Evolutionary conservation across 2,329 filamentous ascomycete genomes (phyloP).

Genomic region (Talaromyces sp.): DNA sequence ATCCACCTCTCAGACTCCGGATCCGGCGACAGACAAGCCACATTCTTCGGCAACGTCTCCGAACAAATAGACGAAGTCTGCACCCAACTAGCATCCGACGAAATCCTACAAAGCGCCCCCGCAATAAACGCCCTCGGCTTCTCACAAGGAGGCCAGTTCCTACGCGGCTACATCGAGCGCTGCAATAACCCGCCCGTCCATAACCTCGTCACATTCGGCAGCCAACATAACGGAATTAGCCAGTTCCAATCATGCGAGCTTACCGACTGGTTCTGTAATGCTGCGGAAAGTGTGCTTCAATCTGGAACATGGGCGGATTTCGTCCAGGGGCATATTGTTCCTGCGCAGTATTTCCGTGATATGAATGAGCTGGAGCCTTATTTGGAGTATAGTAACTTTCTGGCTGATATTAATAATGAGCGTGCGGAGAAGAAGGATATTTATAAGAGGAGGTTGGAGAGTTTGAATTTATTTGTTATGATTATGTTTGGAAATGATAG

Average conservation of each 20-base stretch:
- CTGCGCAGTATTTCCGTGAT: slow-evolving; percentile 92
- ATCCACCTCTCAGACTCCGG: slow-evolving; percentile 71
- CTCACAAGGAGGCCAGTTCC: slow-evolving; percentile 92
- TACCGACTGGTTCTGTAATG: slow-evolving; percentile 78
- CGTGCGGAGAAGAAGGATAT: slow-evolving; percentile 69
- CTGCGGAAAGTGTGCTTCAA: slow-evolving; percentile 75
- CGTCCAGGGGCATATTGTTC: slow-evolving; percentile 79
- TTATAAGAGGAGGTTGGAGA: slow-evolving; percentile 72
- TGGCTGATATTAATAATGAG: slow-evolving; percentile 98
- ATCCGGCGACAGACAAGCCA: slow-evolving; percentile 73
- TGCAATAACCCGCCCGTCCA: slow-evolving; percentile 77
- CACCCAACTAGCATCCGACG: slow-evolving; percentile 71
- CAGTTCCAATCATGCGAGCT: slow-evolving; percentile 74
- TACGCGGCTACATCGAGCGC: slow-evolving; percentile 86
- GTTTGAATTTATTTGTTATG: slow-evolving; percentile 79
- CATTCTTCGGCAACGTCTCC: slow-evolving; percentile 89
- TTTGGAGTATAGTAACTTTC: slow-evolving; percentile 78
- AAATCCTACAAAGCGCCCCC: slow-evolving; percentile 77
- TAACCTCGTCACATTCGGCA: slow-evolving; percentile 84
- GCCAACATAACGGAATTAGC: slow-evolving; percentile 88
- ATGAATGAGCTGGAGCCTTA: slow-evolving; percentile 70
- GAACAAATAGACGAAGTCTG: slow-evolving; percentile 77
- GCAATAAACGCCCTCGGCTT: slow-evolving; percentile 91
- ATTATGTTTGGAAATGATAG: slow-evolving; percentile 85
- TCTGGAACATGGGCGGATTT: slow-evolving; percentile 78